phyloP scores from a whole-genome alignment of 306 rosid genomes.

The Lotus japonicus region DNA sequence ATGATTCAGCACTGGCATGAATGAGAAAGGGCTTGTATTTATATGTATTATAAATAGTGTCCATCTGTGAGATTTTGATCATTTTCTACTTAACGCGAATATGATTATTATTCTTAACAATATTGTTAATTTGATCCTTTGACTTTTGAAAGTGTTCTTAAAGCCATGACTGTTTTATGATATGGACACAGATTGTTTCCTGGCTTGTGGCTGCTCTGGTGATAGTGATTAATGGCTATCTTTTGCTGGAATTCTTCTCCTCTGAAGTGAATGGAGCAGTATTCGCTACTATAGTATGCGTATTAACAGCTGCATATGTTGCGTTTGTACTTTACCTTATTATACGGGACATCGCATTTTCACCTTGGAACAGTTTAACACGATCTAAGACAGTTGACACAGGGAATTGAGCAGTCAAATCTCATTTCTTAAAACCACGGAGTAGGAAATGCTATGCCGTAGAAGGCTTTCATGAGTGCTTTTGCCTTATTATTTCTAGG shows the following conservation, averaged over 20 bases:
- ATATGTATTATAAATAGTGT: neutral
- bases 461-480: conserved; percentile 4
- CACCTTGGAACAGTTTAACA: conserved; percentile 36
- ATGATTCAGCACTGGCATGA: neutral
- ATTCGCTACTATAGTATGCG: conserved; percentile 22
- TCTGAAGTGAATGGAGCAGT: conserved; percentile 57
- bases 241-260: conserved; percentile 70
- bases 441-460: conserved; percentile 4
- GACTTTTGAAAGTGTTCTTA: neutral
- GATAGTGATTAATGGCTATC: conserved; percentile 87
- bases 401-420: conserved; percentile 34
- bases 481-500: conserved; percentile 5
- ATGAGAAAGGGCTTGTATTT: neutral
- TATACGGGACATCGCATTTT: conserved; percentile 31
- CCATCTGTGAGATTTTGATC: neutral
- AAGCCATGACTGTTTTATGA: conserved; percentile 3
- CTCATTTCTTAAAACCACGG: neutral
- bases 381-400: conserved; percentile 31
- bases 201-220: conserved; percentile 96
- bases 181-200: conserved; percentile 43
- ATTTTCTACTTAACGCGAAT: neutral
- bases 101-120: neutral
- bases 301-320: conserved; percentile 53
- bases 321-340: conserved; percentile 76
- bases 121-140: neutral